These are phyloP conservation scores for Starmerella riodocensis DNA, from an alignment of 805 yeast genomes.

Conservation along the genomic window DNA sequence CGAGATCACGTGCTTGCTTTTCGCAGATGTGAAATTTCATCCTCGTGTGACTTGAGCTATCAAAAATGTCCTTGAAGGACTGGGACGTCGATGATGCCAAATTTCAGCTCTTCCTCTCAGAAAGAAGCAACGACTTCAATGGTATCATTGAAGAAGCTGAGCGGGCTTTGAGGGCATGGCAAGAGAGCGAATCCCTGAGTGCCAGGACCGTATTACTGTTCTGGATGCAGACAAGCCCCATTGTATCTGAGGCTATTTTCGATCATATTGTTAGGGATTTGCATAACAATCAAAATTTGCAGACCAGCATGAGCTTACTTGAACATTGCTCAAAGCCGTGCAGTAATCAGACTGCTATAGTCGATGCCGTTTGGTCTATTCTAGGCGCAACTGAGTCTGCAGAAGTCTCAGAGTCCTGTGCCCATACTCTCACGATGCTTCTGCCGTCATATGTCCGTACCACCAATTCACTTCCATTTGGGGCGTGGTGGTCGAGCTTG, in stretches of 20 bases:
- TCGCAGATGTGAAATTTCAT: background rate
- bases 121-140: constrained; percentile 1
- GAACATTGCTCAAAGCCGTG: constrained; percentile 5
- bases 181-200: background rate
- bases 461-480: background rate
- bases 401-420: constrained; percentile 4
- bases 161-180: constrained; percentile 2
- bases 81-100: constrained; percentile 9
- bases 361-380: constrained; percentile 1
- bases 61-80: too few species aligned
- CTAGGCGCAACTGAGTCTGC: constrained; percentile 12
- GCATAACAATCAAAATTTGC: background rate
- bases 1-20: constrained; percentile 2
- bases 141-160: background rate
- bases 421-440: constrained; percentile 5
- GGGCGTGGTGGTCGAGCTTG: constrained; percentile 12
- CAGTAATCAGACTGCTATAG: background rate
- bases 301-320: constrained; percentile 4
- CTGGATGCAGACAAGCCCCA: constrained; percentile 3
- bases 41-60: background rate
- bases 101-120: constrained; percentile 11
- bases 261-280: background rate
- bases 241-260: background rate
- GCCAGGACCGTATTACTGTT: constrained; percentile 5
- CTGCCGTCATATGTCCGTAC: background rate